A percentile compares a stretch with the other conserved stretches of the same genome.
These are phyloP conservation scores for Aspergillus panamensis DNA, from an alignment of 495 filamentous ascomycete genomes.

Conservation along the genomic window DNA sequence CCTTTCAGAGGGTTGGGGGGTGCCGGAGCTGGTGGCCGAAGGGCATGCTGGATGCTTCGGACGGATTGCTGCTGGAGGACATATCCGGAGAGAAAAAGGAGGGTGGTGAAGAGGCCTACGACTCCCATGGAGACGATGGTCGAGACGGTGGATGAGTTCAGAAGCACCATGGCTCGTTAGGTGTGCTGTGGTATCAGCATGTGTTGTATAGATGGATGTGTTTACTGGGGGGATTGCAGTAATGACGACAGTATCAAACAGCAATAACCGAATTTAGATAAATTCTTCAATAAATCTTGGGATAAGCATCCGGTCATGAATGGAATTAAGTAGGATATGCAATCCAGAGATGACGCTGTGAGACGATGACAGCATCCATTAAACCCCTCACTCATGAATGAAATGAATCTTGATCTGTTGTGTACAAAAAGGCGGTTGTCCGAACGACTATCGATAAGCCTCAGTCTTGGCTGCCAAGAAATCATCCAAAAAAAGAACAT, in stretches of 20 bases:
- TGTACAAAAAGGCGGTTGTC: conserved; percentile 29
- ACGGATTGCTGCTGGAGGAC: conserved; percentile 69
- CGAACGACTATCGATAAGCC: conserved; percentile 47
- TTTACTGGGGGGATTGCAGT: too few species aligned
- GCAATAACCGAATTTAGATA: too few species aligned
- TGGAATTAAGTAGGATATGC: neutral
- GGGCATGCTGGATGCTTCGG: conserved; percentile 54
- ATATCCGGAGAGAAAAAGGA: conserved; percentile 69
- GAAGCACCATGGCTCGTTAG: conserved; percentile 39
- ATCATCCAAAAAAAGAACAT: neutral
- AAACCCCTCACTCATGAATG: neutral
- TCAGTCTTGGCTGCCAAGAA: conserved; percentile 23
- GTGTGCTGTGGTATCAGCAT: conserved; percentile 5
- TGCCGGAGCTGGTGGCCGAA: conserved; percentile 48
- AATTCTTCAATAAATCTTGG: too few species aligned
- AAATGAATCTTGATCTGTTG: neutral
- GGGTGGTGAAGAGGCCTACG: conserved; percentile 57
- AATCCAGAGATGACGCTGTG: neutral
- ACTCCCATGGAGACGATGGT: conserved; percentile 44
- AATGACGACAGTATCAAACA: too few species aligned
- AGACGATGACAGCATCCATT: neutral
- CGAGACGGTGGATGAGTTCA: conserved; percentile 45
- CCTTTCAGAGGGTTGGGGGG: conserved; percentile 21
- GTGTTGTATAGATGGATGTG: neutral
- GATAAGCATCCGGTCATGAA: too few species aligned